Evolutionary conservation across 345 rosid genomes (phyloP), one percentile per base, ranked within the genome.

Genomic region (Mangifera indica): DNA sequence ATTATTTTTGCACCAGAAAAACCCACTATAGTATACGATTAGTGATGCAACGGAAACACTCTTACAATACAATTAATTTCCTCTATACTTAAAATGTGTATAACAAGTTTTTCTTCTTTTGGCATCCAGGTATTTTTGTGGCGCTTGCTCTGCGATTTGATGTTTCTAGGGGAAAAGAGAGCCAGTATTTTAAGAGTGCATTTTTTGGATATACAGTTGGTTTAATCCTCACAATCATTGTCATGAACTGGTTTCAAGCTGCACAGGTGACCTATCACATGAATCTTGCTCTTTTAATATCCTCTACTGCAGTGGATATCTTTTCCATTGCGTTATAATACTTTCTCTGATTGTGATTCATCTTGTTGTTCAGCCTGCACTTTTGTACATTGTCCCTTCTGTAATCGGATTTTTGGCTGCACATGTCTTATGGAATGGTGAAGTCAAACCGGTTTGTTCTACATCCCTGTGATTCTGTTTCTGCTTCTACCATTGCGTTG

Each of bases 231-330:
- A 96, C 99, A 17, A 96, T 93, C 64, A 54, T 88, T 59, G 98
- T 93, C 74, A 96, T 96, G 99, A 96, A 96, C 87, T 96, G 98
- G 99, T 93, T 96, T 76, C 98, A 96, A 84, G 98, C 99, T 57
- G 98, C 99, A 20, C 99, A 96, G 96, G 99, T 87, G 58, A 37
- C 76, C 69, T 69, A 6, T 56, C 22, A 15, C 42, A 51, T 12
- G 10, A 40, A 40, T 46, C 55, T 18, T 10, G 21, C 51, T 17
- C 20, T 37, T 44, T 10, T 18, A 12, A 49, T 4, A 11, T 42
- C 17, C 14, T 18, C 13, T 34, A 20, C 49, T 20, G 1, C 29
- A 9, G 42, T 7, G 7, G 8, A 37, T 37, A 60, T 7, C 40
- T 29, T n/a, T 7, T 26, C n/a, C 46, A 2, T 26, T 63, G 46